These are phyloP conservation scores for Neurospora tetrasperma DNA, from an alignment of 495 filamentous ascomycete genomes.

Conservation along the genomic window DNA sequence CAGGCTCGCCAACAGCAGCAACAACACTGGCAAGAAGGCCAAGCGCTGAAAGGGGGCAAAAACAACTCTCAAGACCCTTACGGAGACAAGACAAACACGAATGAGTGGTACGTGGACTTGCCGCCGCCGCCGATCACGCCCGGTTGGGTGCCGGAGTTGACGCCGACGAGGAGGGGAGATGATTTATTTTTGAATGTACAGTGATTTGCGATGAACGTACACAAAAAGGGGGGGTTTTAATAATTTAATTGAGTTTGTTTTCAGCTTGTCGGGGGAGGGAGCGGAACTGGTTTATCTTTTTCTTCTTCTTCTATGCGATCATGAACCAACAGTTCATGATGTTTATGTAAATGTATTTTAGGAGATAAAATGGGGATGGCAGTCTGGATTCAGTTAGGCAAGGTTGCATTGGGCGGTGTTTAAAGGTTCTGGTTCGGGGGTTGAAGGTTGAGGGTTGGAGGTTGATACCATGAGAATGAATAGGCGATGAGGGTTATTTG, in stretches of 20 bases:
- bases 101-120: background rate
- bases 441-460: background rate
- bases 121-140: slow-evolving; percentile 36
- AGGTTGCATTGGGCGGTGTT: background rate
- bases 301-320: background rate
- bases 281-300: background rate
- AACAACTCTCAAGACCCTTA: background rate
- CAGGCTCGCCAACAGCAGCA: background rate
- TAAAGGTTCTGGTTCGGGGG: background rate
- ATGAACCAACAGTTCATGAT: background rate
- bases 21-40: slow-evolving; percentile 9
- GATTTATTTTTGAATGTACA: slow-evolving; percentile 35
- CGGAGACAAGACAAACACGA: background rate
- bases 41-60: background rate
- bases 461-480: background rate
- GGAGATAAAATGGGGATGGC: background rate
- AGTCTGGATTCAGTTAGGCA: no score
- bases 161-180: slow-evolving; percentile 36
- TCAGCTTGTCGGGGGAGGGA: background rate
- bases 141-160: slow-evolving; percentile 40
- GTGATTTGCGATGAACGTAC: slow-evolving; percentile 5
- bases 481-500: background rate
- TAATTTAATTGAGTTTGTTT: background rate
- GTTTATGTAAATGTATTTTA: background rate
- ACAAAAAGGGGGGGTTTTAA: background rate